Evolutionary conservation across 768 basidiomycete genomes (phyloP).

Genomic region (Russula foetens): DNA sequence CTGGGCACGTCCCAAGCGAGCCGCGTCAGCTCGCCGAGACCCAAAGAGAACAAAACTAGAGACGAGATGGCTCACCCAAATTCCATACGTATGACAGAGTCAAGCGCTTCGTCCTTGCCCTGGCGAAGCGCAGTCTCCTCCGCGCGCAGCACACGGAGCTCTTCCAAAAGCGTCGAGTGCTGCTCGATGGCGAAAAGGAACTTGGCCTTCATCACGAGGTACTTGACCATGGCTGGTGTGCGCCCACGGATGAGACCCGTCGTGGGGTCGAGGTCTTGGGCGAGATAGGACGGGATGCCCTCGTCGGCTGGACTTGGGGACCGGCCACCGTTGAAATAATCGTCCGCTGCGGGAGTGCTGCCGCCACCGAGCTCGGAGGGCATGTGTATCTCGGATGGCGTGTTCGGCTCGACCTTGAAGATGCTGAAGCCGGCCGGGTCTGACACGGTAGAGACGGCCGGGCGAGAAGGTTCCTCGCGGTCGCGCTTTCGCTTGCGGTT

Average conservation of each 20-base stretch:
- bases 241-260: slow-evolving; percentile 63
- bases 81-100: slow-evolving; percentile 16
- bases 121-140: slow-evolving; percentile 33
- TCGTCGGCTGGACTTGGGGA: slow-evolving; percentile 31
- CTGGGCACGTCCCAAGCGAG: background rate
- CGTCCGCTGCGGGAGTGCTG: slow-evolving; percentile 4
- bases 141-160: slow-evolving; percentile 46
- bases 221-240: slow-evolving; percentile 64
- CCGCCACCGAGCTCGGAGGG: slow-evolving; percentile 6
- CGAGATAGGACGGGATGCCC: slow-evolving; percentile 47
- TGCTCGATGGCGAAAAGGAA: slow-evolving; percentile 59
- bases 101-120: slow-evolving; percentile 23
- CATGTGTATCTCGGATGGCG: slow-evolving; percentile 3
- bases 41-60: background rate
- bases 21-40: background rate
- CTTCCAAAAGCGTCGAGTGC: slow-evolving; percentile 55
- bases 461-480: slow-evolving; percentile 20
- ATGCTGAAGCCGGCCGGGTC: slow-evolving; percentile 17
- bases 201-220: slow-evolving; percentile 72
- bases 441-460: background rate
- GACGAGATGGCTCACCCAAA: slow-evolving; percentile 11
- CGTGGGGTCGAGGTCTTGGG: slow-evolving; percentile 40
- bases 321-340: slow-evolving; percentile 13
- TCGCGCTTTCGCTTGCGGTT: slow-evolving; percentile 62
- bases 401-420: slow-evolving; percentile 20